These are phyloP conservation scores for Colletotrichum graminicola DNA, from an alignment of 2,329 filamentous ascomycete species.

Conservation along the genomic window DNA sequence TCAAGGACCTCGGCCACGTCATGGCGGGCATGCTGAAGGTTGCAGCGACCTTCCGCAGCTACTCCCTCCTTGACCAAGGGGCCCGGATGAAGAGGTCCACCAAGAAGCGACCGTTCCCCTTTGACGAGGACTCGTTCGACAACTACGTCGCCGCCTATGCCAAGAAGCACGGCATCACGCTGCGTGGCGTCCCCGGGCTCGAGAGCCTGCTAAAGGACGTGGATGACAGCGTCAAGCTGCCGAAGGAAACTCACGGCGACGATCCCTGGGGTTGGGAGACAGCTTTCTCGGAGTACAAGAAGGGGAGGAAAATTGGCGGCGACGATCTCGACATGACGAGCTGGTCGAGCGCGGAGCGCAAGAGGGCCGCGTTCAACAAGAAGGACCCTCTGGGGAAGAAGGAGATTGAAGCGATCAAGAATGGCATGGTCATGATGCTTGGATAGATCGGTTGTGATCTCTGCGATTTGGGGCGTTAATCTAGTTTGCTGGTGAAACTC, in stretches of 20 bases:
- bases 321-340: conserved; percentile 54
- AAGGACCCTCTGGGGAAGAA: conserved; percentile 54
- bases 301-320: conserved; percentile 51
- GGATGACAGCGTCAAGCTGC: conserved; percentile 46
- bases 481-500: neutral
- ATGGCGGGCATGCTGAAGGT: conserved; percentile 53
- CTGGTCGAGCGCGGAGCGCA: conserved; percentile 50
- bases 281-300: conserved; percentile 45
- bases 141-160: conserved; percentile 52
- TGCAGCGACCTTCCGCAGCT: conserved; percentile 33
- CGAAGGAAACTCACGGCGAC: conserved; percentile 39
- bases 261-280: conserved; percentile 48
- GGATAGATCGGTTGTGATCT: neutral
- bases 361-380: conserved; percentile 47
- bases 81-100: conserved; percentile 37
- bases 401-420: conserved; percentile 52
- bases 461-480: neutral
- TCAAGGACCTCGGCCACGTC: conserved; percentile 53
- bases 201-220: conserved; percentile 43
- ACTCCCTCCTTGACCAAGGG: conserved; percentile 42
- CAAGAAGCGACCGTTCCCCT: conserved; percentile 44
- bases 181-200: conserved; percentile 47
- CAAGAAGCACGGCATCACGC: conserved; percentile 49
- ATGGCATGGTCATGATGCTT: conserved; percentile 49
- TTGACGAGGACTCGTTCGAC: conserved; percentile 45